These are phyloP conservation scores for Tuber indicum DNA, from an alignment of 495 filamentous ascomycete genomes.

Conservation along the genomic window DNA sequence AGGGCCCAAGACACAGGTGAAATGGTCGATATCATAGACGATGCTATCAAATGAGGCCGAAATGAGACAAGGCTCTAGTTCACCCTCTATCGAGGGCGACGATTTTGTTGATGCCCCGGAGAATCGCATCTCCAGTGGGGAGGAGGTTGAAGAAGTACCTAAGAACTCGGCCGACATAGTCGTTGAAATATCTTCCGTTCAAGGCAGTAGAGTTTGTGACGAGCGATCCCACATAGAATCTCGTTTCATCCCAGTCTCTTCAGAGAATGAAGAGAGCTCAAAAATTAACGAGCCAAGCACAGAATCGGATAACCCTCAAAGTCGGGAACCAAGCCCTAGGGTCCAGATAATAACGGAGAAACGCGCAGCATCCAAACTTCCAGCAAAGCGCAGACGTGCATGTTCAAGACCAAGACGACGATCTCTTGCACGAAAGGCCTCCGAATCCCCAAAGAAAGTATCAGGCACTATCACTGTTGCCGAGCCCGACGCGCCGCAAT, in stretches of 20 bases:
- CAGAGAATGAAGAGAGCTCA: neutral
- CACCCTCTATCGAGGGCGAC: slow-evolving; percentile 26
- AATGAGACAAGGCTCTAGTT: slow-evolving; percentile 6
- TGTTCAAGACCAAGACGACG: neutral
- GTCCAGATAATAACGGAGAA: slow-evolving; percentile 33
- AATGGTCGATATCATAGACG: slow-evolving; percentile 3
- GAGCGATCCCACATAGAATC: neutral
- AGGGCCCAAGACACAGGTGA: slow-evolving; percentile 14
- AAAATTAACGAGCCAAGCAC: neutral
- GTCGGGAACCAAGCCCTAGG: slow-evolving; percentile 15
- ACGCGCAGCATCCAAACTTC: slow-evolving; percentile 19
- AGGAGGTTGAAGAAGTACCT: neutral
- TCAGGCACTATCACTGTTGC: neutral
- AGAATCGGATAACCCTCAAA: neutral
- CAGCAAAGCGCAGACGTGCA: neutral
- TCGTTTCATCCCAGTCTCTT: neutral
- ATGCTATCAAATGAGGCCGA: neutral
- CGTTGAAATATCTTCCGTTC: neutral
- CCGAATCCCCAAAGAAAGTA: neutral
- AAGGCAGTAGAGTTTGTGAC: neutral
- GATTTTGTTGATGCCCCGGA: slow-evolving; percentile 31
- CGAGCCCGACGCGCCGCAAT: neutral
- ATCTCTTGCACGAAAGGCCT: neutral
- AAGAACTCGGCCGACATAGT: neutral
- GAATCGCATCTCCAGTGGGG: neutral